A percentile compares a stretch with the other conserved stretches of the same genome.
These are phyloP conservation scores for Magnolia officinalis DNA, from an alignment of 164 flowering plant genomes.

Conservation along the genomic window DNA sequence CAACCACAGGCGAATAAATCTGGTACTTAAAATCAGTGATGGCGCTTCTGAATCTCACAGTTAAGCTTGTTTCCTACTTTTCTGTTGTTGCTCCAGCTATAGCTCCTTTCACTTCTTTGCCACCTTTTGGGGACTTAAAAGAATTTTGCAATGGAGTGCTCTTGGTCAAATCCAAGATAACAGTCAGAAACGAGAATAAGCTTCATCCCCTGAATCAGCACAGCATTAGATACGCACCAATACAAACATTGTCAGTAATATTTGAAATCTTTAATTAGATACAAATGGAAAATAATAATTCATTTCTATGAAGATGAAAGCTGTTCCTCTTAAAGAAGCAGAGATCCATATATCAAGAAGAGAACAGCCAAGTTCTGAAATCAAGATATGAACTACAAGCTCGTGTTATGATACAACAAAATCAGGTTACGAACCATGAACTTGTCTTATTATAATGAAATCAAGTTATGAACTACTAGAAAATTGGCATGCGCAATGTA, in stretches of 20 bases:
- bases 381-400: not conserved
- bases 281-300: not conserved
- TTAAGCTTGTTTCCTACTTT: no score
- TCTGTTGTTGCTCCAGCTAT: no score
- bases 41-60: no score
- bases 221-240: not conserved
- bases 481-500: no score
- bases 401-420: not conserved
- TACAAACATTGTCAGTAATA: not conserved
- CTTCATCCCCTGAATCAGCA: slow-evolving; percentile 60
- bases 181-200: slow-evolving; percentile 84
- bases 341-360: not conserved
- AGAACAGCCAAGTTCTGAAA: not conserved
- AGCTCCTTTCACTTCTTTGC: no score
- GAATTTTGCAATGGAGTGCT: slow-evolving; percentile 46
- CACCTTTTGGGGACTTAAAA: not conserved
- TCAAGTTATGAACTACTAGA: no score
- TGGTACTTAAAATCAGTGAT: no score
- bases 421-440: not conserved
- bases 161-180: slow-evolving; percentile 83
- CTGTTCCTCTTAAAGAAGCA: not conserved
- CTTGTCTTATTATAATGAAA: not conserved
- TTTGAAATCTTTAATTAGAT: not conserved
- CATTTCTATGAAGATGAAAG: not conserved
- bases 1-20: no score